Evolutionary conservation across 148 eudicot genomes (phyloP).

Genomic region (Spergularia bocconei): DNA sequence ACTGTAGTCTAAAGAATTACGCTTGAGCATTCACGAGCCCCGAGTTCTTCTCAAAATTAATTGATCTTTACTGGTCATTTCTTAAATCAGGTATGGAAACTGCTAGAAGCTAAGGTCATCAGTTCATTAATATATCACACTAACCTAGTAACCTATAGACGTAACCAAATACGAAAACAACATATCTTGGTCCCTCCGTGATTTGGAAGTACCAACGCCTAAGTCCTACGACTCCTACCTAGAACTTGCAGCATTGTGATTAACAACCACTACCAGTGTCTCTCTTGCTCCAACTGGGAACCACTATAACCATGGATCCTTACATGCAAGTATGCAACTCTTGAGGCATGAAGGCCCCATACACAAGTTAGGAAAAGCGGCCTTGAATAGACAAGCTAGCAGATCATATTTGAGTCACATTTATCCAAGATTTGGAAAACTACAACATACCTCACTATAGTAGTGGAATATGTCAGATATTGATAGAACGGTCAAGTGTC

Average conservation of each 20-base stretch:
- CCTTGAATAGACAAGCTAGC: background rate
- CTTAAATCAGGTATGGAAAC: too few relatives aligned
- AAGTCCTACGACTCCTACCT: too few relatives aligned
- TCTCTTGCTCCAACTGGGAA: background rate
- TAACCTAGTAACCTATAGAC: too few relatives aligned
- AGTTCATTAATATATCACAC: too few relatives aligned
- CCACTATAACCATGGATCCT: background rate
- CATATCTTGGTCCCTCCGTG: too few relatives aligned
- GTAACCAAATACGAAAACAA: too few relatives aligned
- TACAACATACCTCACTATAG: conserved; percentile 56
- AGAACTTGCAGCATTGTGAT: background rate
- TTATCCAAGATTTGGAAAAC: background rate
- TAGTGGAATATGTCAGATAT: conserved; percentile 84
- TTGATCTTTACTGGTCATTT: too few relatives aligned
- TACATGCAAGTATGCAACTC: background rate
- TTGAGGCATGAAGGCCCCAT: background rate
- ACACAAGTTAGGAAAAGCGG: background rate
- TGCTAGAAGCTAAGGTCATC: too few relatives aligned
- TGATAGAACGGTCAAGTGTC: conserved; percentile 71
- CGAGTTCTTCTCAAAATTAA: too few relatives aligned
- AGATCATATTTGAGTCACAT: conserved; percentile 6
- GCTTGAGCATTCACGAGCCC: too few relatives aligned
- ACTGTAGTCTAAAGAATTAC: too few relatives aligned
- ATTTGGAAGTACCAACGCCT: too few relatives aligned
- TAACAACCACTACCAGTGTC: background rate